Conservation (phyloP, 495 filamentous ascomycete species). For the Lasiosphaeria miniovina region DNA sequence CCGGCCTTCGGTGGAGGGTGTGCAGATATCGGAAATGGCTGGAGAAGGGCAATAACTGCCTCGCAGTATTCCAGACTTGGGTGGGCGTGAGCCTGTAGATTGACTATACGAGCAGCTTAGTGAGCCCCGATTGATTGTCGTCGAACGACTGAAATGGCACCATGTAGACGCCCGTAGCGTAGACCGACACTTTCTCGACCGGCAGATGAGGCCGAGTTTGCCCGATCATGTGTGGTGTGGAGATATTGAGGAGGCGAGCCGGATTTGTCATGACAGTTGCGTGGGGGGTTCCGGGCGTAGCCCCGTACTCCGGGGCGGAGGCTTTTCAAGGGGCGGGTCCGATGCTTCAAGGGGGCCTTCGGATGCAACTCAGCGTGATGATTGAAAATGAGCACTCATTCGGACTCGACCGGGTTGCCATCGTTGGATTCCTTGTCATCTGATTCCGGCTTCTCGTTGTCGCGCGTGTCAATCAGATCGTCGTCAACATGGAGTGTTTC, state of each 20-base stretch:
- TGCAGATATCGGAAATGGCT: background rate
- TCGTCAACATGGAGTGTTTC: constrained; percentile 13
- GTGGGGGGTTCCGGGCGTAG: background rate
- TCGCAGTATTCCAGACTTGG: background rate
- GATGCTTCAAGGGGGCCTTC: background rate
- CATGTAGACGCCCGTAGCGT: background rate
- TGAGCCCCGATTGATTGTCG: background rate
- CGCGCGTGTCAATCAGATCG: background rate
- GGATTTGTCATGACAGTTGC: background rate
- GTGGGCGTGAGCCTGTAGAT: background rate
- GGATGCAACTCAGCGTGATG: background rate
- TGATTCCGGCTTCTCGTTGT: background rate
- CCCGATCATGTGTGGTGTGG: background rate
- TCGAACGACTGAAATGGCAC: constrained; percentile 1
- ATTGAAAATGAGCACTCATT: background rate
- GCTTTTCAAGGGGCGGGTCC: background rate
- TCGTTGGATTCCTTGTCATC: background rate
- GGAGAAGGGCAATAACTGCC: background rate
- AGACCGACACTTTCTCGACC: background rate
- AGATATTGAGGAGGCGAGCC: no score
- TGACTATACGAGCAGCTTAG: background rate
- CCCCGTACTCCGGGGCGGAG: background rate
- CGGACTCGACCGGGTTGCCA: background rate
- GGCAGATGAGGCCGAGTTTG: background rate
- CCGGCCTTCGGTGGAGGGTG: background rate